Evolutionary conservation across 768 basidiomycete species (phyloP).

Genomic region (Macrolepiota dolichaula): DNA sequence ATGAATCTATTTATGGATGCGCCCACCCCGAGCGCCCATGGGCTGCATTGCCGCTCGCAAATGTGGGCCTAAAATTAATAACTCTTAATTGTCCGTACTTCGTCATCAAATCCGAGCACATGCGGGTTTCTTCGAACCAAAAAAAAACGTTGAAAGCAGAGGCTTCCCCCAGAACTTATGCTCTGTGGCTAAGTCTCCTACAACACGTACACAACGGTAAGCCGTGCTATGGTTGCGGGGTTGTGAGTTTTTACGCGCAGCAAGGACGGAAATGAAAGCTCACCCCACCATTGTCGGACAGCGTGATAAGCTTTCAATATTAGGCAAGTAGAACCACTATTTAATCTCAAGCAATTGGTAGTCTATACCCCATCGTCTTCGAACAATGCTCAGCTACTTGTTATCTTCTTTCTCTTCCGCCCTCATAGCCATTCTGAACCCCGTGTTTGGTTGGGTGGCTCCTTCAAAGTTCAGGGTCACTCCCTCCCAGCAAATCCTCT

Average conservation of each 20-base stretch:
- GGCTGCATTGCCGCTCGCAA: too few species aligned
- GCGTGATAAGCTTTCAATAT: background rate
- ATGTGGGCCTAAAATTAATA: too few species aligned
- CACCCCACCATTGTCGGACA: background rate
- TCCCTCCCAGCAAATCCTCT: background rate
- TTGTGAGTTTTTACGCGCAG: background rate
- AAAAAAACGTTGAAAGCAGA: too few species aligned
- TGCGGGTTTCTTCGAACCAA: too few species aligned
- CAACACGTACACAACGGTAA: too few species aligned
- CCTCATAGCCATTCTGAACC: background rate
- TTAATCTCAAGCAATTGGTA: background rate
- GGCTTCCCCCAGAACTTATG: too few species aligned
- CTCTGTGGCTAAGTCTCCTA: too few species aligned
- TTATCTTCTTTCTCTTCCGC: background rate
- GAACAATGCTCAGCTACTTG: background rate
- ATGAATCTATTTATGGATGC: too few species aligned
- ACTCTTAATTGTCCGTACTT: too few species aligned
- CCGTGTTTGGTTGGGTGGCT: background rate
- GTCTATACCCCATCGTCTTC: background rate
- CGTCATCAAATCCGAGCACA: too few species aligned
- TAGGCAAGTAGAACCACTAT: background rate
- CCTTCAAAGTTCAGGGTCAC: background rate
- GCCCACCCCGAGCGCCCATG: too few species aligned
- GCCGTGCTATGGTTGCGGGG: background rate
- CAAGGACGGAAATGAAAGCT: background rate